These are phyloP conservation scores for Annulohypoxylon nitens DNA, from an alignment of 495 filamentous ascomycete genomes.

Conservation along the genomic window DNA sequence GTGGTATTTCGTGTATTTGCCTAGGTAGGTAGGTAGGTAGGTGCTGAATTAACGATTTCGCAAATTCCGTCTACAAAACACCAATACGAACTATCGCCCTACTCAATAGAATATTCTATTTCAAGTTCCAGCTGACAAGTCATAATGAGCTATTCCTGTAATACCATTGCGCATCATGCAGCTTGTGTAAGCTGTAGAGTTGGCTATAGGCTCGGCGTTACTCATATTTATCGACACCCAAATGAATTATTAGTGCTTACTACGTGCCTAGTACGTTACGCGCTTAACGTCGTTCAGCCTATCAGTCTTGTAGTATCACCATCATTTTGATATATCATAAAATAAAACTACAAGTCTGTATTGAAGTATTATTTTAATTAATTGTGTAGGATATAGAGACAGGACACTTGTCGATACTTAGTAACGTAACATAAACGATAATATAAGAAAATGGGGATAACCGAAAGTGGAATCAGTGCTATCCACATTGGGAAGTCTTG, in stretches of 20 bases:
- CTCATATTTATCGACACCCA: not conserved
- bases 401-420: too few species aligned
- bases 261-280: not conserved
- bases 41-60: not conserved
- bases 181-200: not conserved
- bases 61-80: not conserved
- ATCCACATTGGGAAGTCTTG: not conserved
- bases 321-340: too few species aligned
- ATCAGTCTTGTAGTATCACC: too few species aligned
- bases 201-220: not conserved
- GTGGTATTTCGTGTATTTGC: not conserved
- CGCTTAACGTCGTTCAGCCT: not conserved
- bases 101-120: not conserved
- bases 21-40: not conserved
- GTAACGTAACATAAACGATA: not conserved
- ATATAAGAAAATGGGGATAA: not conserved
- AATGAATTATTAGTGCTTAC: slow-evolving; percentile 2
- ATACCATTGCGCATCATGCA: not conserved
- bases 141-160: not conserved
- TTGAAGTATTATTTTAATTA: too few species aligned
- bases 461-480: not conserved
- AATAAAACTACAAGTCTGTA: too few species aligned
- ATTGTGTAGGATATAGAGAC: too few species aligned
- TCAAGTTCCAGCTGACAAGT: not conserved
- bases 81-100: not conserved